Conservation (phyloP, 2,329 filamentous ascomycete genomes). For the Fusarium sp. region DNA sequence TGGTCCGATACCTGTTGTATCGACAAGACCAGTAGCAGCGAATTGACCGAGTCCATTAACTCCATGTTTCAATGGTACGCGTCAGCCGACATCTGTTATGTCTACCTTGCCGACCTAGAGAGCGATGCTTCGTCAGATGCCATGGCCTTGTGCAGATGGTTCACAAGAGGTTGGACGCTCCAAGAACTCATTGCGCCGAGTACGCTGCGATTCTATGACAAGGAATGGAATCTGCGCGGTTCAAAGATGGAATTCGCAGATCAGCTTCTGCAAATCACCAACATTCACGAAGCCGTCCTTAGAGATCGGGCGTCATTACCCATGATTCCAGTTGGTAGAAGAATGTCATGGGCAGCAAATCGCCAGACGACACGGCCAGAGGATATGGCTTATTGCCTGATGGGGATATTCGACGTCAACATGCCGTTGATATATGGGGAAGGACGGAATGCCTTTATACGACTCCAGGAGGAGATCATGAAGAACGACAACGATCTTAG, state of each 20-base stretch:
- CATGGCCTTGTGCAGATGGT: conserved; percentile 10
- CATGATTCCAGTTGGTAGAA: background rate
- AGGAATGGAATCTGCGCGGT: background rate
- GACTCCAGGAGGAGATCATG: background rate
- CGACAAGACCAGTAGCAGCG: conserved; percentile 33
- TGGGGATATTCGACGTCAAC: background rate
- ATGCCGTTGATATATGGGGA: background rate
- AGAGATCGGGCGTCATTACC: background rate
- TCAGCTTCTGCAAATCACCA: background rate
- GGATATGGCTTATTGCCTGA: background rate
- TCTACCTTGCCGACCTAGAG: conserved; percentile 21
- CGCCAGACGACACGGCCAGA: background rate
- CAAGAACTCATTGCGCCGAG: conserved; percentile 12
- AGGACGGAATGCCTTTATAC: background rate
- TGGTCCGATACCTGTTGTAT: conserved; percentile 41
- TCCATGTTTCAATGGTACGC: conserved; percentile 39
- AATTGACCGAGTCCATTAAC: conserved; percentile 34
- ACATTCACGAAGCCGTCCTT: background rate
- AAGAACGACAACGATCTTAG: conserved; percentile 18
- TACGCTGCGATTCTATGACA: background rate
- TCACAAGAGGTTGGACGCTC: conserved; percentile 21
- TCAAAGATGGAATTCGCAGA: background rate
- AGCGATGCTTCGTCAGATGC: background rate
- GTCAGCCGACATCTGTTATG: conserved; percentile 19
- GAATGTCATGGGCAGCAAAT: conserved; percentile 13